Conservation (phyloP, 2,329 filamentous ascomycete genomes). For the Diaporthe sp. region DNA sequence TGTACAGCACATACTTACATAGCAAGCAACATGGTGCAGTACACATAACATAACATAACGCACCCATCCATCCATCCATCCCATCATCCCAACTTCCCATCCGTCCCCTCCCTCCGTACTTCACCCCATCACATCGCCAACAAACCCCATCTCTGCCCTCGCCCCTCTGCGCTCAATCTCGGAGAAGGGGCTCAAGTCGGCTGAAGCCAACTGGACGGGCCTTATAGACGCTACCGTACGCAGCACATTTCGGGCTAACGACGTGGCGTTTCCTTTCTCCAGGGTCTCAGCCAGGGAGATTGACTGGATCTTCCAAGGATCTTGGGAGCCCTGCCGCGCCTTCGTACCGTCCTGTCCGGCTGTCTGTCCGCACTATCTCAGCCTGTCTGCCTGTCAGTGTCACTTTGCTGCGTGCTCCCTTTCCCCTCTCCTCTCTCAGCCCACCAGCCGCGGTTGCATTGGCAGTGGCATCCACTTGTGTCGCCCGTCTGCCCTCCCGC, state of each 20-base stretch:
- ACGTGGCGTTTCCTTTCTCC: conserved; percentile 26
- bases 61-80: background rate
- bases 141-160: background rate
- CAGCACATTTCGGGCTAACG: conserved; percentile 12
- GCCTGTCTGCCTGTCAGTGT: conserved; percentile 2
- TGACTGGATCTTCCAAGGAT: conserved; percentile 14
- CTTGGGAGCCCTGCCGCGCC: conserved; percentile 18
- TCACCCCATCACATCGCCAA: background rate
- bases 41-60: conserved; percentile 9
- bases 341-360: background rate
- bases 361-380: background rate
- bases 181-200: background rate
- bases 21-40: conserved; percentile 14
- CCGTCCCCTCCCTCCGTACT: background rate
- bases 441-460: conserved; percentile 1
- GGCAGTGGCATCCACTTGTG: background rate
- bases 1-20: conserved; percentile 8
- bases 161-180: background rate
- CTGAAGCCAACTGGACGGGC: background rate
- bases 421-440: background rate
- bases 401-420: background rate
- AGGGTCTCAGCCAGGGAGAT: conserved; percentile 17
- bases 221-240: background rate
- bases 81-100: background rate
- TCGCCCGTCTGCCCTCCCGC: background rate